Percentiles rank a stretch among this genome's conserved stretches.
phyloP scores from a whole-genome alignment of 148 eudicot genomes.

The Amaranthus cruentus region DNA sequence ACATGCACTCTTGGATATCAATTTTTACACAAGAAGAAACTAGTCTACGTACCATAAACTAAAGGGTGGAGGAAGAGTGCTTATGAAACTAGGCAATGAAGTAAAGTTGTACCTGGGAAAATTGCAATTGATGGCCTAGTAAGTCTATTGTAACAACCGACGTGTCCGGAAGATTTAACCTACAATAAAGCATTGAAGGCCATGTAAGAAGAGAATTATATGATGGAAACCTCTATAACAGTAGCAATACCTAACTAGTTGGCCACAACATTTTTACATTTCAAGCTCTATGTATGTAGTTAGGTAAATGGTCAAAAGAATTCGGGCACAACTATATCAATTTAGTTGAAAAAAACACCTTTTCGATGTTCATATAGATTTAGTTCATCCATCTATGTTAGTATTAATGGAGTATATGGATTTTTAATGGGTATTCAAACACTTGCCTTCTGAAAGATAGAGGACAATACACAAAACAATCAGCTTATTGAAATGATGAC shows the following conservation, averaged over 20 bases:
- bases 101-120: conserved; percentile 60
- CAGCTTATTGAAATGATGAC: neutral
- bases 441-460: neutral
- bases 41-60: neutral
- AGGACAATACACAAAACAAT: neutral
- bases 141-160: conserved; percentile 64
- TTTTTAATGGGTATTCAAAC: neutral
- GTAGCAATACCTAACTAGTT: neutral
- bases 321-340: neutral
- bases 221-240: neutral
- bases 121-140: conserved; percentile 71
- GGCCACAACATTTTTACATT: neutral
- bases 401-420: neutral
- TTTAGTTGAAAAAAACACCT: neutral
- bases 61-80: neutral
- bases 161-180: conserved; percentile 80
- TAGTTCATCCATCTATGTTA: neutral
- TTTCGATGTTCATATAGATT: no score
- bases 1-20: neutral
- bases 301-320: neutral
- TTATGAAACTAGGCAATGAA: neutral
- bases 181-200: conserved; percentile 20
- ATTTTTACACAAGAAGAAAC: neutral
- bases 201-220: neutral
- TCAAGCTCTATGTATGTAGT: neutral